Evolutionary conservation across 2,329 filamentous ascomycete genomes (phyloP).

Genomic region (Bipolaris victoriae): DNA sequence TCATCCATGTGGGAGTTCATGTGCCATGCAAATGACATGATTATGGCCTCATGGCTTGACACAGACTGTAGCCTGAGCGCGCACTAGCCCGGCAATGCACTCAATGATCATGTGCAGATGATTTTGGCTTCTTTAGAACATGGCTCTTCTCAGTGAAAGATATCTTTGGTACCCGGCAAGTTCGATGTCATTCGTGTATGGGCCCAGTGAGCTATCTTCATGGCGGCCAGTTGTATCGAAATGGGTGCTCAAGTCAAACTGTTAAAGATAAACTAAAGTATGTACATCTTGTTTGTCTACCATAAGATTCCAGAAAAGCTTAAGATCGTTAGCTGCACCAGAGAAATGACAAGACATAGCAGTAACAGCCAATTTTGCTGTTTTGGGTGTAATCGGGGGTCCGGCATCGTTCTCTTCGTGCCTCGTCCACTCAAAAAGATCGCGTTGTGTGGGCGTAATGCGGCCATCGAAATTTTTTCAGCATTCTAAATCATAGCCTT

Average conservation of each 20-base stretch:
- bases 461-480: background rate
- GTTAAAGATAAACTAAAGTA: background rate
- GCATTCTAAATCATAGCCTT: conserved; percentile 3
- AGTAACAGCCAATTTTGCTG: background rate
- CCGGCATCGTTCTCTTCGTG: background rate
- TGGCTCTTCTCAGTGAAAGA: too few relatives aligned
- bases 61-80: too few relatives aligned
- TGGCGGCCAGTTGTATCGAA: background rate
- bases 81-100: too few relatives aligned
- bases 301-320: background rate
- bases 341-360: background rate
- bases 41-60: too few relatives aligned
- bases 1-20: too few relatives aligned
- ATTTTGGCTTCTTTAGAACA: too few relatives aligned
- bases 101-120: too few relatives aligned
- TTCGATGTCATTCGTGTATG: conserved; percentile 18
- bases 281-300: background rate
- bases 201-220: background rate
- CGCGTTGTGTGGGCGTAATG: background rate
- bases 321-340: background rate
- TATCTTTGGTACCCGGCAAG: too few relatives aligned
- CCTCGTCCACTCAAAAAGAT: conserved; percentile 1
- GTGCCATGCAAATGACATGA: too few relatives aligned
- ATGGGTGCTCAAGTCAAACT: background rate
- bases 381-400: background rate